phyloP scores from a whole-genome alignment of 345 rosid genomes.

The Schrenkiella parvula region DNA sequence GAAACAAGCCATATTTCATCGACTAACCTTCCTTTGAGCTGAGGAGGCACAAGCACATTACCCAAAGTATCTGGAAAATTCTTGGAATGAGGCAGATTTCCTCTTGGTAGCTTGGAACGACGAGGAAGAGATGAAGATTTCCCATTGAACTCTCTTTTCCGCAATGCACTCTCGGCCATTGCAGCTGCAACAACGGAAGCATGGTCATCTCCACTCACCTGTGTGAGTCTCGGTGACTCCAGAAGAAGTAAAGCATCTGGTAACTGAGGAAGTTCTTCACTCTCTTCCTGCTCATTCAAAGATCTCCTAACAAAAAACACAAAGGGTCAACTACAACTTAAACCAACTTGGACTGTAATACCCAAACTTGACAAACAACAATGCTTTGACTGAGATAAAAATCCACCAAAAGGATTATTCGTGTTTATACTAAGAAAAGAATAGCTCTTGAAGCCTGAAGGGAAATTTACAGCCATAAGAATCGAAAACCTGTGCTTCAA shows the following conservation, averaged over 20 bases:
- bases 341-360: not conserved
- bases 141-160: conserved; percentile 59
- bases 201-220: conserved; percentile 41
- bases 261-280: conserved; percentile 42
- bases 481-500: not conserved
- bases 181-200: conserved; percentile 78
- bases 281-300: conserved; percentile 21
- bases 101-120: conserved; percentile 58
- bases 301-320: conserved; percentile 31
- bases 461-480: not conserved
- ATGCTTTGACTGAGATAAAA: not conserved
- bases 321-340: not conserved
- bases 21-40: conserved; percentile 78
- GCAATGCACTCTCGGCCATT: conserved; percentile 53
- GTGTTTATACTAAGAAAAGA: not conserved
- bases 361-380: not conserved
- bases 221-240: conserved; percentile 43
- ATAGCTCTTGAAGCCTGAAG: not conserved
- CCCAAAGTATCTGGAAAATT: conserved; percentile 56
- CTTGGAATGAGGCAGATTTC: conserved; percentile 46
- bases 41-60: conserved; percentile 74
- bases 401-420: not conserved
- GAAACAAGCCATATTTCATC: not conserved
- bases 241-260: conserved; percentile 84
- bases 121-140: conserved; percentile 41